Base-by-base conservation (phyloP, 2,329 filamentous ascomycete genomes). In the Penicillium brasilianum region DNA sequence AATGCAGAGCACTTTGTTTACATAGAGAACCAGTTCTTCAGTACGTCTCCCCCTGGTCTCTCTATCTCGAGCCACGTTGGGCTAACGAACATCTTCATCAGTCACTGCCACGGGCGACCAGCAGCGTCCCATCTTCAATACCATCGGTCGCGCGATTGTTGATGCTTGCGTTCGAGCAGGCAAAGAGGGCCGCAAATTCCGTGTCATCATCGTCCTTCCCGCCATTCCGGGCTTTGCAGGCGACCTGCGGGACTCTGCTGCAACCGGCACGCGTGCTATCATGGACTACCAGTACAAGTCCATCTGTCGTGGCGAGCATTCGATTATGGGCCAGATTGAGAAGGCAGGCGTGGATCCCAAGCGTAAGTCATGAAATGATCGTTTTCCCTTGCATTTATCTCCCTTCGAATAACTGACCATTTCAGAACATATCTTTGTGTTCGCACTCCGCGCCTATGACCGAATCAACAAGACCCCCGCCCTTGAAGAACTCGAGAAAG, bases 241-340 rank as follows among this genome's bases (percentile, higher is more conserved):
- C 49, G 94, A 98, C 72, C 83, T 99, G 32, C 84, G 93, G 59
- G 88, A 93, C 13, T 88, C 91, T 69, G 92, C 90, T 20, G 94
- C 94, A 0, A 87, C 87, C 1, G 94, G 94, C 10, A 98, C 94
- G 0, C 81, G 92, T 52, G 94, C 93, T 11, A 99, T 98, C 71
- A 98, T 99, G 92, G 93, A 98, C 74, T 98, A 97, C 72, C 95
- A 98, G 74, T 99, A 95, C 83, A 96, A 96, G 78, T 96, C 92
- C 0, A 96, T 99, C 66, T 92, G 90, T 72, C 89, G 95, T 48
- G 95, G 95, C 6, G 90, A 96, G 65, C 84, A 98, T 73, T 97
- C 92, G 4, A 98, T 99, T 55, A 95, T 90, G 69, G 92, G 87
- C 41, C 89, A 90, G 72, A 87, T 97, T 60, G 82, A 83, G 59